Conservation (phyloP, 306 rosid species). For the Mimosa bimucronata region DNA sequence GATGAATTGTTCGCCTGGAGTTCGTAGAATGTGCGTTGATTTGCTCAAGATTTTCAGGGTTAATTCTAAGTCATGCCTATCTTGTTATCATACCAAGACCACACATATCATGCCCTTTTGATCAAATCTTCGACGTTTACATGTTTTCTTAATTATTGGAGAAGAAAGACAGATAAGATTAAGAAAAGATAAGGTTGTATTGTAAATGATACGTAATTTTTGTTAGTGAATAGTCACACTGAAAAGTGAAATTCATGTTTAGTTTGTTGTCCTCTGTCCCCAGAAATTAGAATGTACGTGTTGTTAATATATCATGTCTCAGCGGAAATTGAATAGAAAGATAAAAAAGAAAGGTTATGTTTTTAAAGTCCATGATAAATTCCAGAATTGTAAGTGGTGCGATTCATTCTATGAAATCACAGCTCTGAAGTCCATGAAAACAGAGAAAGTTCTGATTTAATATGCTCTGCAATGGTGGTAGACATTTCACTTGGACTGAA, state of each 20-base stretch:
- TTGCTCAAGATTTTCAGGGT: constrained; percentile 82
- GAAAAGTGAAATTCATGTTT: constrained; percentile 39
- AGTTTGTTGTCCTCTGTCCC: neutral
- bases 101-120: constrained; percentile 95
- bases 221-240: constrained; percentile 59
- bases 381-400: neutral
- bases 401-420: neutral
- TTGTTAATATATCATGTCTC: neutral
- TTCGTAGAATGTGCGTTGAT: constrained; percentile 81
- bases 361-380: neutral
- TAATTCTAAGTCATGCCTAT: constrained; percentile 64
- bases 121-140: neutral
- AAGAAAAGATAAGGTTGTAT: constrained; percentile 38
- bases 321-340: neutral
- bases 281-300: neutral
- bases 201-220: constrained; percentile 71
- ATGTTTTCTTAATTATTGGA: neutral
- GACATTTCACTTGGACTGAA: constrained; percentile 1
- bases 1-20: constrained; percentile 75
- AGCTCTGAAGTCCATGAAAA: neutral
- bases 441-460: neutral
- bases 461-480: neutral
- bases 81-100: constrained; percentile 79
- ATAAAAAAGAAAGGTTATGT: no score
- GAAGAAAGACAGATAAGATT: neutral